Evolutionary conservation across 179 eudicot species (phyloP).

Genomic region (Drosera spatulata): DNA sequence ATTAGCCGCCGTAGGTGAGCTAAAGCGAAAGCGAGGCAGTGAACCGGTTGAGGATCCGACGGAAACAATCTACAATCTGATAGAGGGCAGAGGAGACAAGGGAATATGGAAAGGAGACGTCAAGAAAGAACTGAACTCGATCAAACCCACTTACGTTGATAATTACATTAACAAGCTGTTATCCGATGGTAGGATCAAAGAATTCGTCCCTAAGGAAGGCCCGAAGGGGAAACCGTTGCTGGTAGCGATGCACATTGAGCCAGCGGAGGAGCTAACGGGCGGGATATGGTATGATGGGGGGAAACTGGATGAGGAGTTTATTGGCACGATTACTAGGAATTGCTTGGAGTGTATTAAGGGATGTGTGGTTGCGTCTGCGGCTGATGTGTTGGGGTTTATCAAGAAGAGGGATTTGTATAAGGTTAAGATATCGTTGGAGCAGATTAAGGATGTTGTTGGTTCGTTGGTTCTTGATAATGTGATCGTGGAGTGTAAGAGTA

Average conservation of each 20-base stretch:
- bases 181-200: slow-evolving; percentile 32
- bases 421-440: slow-evolving; percentile 15
- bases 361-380: slow-evolving; percentile 37
- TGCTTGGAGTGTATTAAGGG: slow-evolving; percentile 14
- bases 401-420: slow-evolving; percentile 5
- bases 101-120: slow-evolving; percentile 43
- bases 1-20: too few relatives aligned
- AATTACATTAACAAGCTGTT: slow-evolving; percentile 37
- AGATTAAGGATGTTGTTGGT: slow-evolving; percentile 37
- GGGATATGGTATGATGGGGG: slow-evolving; percentile 59
- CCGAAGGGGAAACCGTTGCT: slow-evolving; percentile 34
- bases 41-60: too few relatives aligned
- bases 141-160: slow-evolving; percentile 3
- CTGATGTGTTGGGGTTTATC: slow-evolving; percentile 23
- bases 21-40: too few relatives aligned
- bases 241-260: slow-evolving; percentile 62
- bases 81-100: slow-evolving; percentile 31
- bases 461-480: slow-evolving; percentile 49
- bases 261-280: slow-evolving; percentile 58
- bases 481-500: slow-evolving; percentile 55
- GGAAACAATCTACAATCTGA: slow-evolving; percentile 18
- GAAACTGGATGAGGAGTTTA: slow-evolving; percentile 30
- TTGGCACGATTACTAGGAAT: slow-evolving; percentile 14
- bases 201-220: slow-evolving; percentile 38
- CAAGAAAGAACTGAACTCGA: slow-evolving; percentile 17